Percentiles rank a stretch among this genome's conserved stretches.
These are phyloP conservation scores for Solanum gracilifrons DNA, from an alignment of 257 asterid species.

Conservation along the genomic window DNA sequence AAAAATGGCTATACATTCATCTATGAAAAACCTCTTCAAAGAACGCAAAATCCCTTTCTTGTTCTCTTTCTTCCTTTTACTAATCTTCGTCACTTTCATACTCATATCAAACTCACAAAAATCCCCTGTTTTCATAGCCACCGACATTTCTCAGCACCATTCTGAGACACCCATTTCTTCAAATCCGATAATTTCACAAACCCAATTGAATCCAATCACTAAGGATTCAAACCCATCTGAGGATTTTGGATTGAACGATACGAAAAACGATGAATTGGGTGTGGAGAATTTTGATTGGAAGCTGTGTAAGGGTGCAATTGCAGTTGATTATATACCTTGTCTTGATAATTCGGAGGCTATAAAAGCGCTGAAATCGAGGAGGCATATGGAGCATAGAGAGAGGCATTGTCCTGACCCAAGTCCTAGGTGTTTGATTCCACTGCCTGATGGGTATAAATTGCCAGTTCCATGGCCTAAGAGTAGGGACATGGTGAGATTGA, in stretches of 20 bases:
- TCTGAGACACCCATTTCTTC: background rate
- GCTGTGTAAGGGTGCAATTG: conserved; percentile 35
- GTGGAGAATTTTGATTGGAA: conserved; percentile 26
- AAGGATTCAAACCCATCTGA: background rate
- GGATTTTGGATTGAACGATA: background rate
- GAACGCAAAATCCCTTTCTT: conserved; percentile 69
- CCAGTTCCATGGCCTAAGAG: conserved; percentile 98
- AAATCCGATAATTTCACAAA: background rate
- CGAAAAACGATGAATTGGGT: background rate
- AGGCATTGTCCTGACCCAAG: conserved; percentile 74
- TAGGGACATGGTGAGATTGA: conserved; percentile 91
- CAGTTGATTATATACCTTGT: conserved; percentile 82
- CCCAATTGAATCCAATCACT: background rate
- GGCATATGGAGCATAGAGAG: conserved; percentile 89
- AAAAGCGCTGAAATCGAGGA: conserved; percentile 42
- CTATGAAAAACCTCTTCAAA: conserved; percentile 41
- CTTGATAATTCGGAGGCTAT: conserved; percentile 73
- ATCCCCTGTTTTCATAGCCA: conserved; percentile 27
- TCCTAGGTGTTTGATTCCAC: conserved; percentile 74
- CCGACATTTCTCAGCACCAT: conserved; percentile 15
- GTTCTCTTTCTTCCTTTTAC: conserved; percentile 49
- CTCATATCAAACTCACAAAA: conserved; percentile 55
- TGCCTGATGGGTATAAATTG: conserved; percentile 58
- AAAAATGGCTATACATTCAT: conserved; percentile 35
- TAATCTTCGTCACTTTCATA: conserved; percentile 43